Evolutionary conservation across 1,284 basidiomycete species (phyloP), one percentile per base, ranked within the genome.

Genomic region (Cryptococcus floricola): DNA sequence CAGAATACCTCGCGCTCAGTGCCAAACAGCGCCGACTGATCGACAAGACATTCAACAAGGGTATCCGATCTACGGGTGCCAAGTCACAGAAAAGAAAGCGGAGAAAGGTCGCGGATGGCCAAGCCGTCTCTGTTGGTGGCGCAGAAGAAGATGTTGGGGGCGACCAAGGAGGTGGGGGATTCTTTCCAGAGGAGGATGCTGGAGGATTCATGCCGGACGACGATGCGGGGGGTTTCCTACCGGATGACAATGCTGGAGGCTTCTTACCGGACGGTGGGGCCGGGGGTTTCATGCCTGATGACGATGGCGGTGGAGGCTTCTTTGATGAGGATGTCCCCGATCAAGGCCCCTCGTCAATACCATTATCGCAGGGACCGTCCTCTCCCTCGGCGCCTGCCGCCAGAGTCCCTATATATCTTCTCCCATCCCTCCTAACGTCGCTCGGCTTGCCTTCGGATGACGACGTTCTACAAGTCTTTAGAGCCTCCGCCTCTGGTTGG

Each of bases 401-500:
- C 10, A 6, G 58, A 46, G 60, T 74, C 38, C 68, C 69, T 0
- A 60, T 77, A 12, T 62, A 64, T 31, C 44, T 66, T 12, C 51
- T 77, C 1, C 71, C 76, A 0, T 48, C 55, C 0, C 56, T 75
- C 0, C 65, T 77, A 9, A 43, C 59, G 0, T 64, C 69, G 0
- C 65, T 77, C 2, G 65, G 66, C 13, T 57, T 77, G 12, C 67
- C 71, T 16, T 69, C 68, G 4, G 76, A 77, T 59, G 68, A 74
- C 27, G 76, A 77, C 54, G 76, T 77, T 7, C 55, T 76, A 14
- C 59, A 56, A 2, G 74, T 75, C 1, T 76, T 77, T 55, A 64
- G 60, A 42, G 67, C 69, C 3, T 71, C 69, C 0, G 73, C 75
- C 0, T 60, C 65, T 1, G 75, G 75, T 10, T 76, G 75, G 75